Evolutionary conservation across 2,329 filamentous ascomycete species (phyloP).

Genomic region (Emydomyces testavorans): DNA sequence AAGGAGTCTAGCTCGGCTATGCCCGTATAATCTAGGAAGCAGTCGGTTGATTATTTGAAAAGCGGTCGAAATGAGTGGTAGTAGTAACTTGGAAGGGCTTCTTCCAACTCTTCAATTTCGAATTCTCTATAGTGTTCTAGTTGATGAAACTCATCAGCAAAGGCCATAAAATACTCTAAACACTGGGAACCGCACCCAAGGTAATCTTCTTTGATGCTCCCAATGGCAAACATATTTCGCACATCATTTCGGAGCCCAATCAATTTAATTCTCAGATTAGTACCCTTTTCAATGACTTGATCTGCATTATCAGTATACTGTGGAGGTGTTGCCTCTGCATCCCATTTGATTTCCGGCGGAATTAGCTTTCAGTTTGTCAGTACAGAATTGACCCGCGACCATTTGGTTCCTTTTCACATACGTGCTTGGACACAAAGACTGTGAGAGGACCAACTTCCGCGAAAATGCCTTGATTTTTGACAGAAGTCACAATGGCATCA

Average conservation of each 20-base stretch:
- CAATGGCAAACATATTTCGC: constrained; percentile 90
- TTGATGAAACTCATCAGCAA: too few relatives aligned
- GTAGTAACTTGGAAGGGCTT: too few relatives aligned
- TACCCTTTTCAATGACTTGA: constrained; percentile 84
- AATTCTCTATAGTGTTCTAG: too few relatives aligned
- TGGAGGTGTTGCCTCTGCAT: constrained; percentile 89
- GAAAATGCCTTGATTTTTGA: constrained; percentile 81
- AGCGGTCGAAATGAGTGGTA: too few relatives aligned
- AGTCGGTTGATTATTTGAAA: too few relatives aligned
- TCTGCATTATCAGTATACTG: constrained; percentile 94
- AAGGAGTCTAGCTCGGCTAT: too few relatives aligned
- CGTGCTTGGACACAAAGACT: constrained; percentile 52
- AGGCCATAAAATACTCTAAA: too few relatives aligned
- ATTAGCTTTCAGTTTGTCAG: constrained; percentile 55
- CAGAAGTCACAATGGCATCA: constrained; percentile 82
- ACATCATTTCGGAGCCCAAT: constrained; percentile 90
- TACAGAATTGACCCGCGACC: constrained; percentile 20
- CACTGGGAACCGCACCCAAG: too few relatives aligned
- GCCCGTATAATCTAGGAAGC: too few relatives aligned
- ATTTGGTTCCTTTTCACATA: constrained; percentile 39
- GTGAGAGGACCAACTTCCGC: constrained; percentile 39
- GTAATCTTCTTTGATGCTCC: constrained; percentile 75
- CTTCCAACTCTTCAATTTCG: too few relatives aligned
- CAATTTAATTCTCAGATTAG: constrained; percentile 86
- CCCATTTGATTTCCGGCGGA: constrained; percentile 82